Conservation (phyloP, 2,329 filamentous ascomycete species). For the Botrytis elliptica region DNA sequence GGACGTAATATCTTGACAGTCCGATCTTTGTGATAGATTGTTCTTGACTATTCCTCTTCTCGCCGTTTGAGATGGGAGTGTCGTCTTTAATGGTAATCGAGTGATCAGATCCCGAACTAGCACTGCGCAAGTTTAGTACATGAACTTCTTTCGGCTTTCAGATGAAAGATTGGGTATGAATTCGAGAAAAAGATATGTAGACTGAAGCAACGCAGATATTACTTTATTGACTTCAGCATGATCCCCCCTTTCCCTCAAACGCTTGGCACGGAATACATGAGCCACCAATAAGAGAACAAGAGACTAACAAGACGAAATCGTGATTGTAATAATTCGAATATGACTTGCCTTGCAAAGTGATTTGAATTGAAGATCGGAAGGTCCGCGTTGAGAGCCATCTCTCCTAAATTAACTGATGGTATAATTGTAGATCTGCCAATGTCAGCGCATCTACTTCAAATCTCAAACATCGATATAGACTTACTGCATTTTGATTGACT, state of each 20-base stretch:
- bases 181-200: neutral
- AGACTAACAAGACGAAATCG: neutral
- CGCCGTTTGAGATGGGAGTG: neutral
- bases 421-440: neutral
- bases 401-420: neutral
- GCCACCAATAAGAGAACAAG: neutral
- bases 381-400: neutral
- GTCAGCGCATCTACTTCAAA: neutral
- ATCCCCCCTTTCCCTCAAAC: neutral
- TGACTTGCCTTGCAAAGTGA: neutral
- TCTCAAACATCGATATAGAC: neutral
- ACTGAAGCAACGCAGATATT: neutral
- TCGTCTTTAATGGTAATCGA: neutral
- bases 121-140: neutral
- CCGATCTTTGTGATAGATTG: neutral
- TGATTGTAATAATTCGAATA: neutral
- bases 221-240: neutral
- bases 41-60: neutral
- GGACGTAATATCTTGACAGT: neutral
- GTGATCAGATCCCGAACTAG: neutral
- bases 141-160: neutral
- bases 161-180: neutral
- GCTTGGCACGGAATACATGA: neutral
- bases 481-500: neutral
- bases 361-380: neutral